Percentiles rank a stretch among this genome's conserved stretches.
phyloP scores from a whole-genome alignment of 768 basidiomycete species.

The Filobasidium wieringae region DNA sequence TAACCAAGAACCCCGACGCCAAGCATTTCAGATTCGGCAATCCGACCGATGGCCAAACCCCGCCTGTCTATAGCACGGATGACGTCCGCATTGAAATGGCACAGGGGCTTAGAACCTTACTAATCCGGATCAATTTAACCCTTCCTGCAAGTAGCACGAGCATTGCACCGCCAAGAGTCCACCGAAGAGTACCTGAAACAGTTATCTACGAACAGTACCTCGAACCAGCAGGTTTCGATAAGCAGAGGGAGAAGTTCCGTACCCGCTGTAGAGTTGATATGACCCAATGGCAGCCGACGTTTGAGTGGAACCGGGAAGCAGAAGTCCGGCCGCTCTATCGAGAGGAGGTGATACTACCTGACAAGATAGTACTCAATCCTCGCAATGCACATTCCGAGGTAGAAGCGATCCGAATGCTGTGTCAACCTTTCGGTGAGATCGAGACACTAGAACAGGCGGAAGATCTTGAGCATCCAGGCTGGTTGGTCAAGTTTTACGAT shows the following conservation, averaged over 20 bases:
- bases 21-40: not conserved
- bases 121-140: too few species aligned
- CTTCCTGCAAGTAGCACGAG: too few species aligned
- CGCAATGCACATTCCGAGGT: not conserved
- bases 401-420: not conserved
- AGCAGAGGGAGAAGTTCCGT: not conserved
- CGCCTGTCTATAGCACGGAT: too few species aligned
- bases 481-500: not conserved
- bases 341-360: not conserved
- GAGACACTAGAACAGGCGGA: not conserved
- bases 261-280: not conserved
- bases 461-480: too few species aligned
- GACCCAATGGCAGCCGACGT: not conserved
- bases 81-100: too few species aligned
- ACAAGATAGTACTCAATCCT: not conserved
- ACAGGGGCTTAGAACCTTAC: too few species aligned
- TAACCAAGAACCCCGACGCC: not conserved
- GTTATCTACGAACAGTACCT: not conserved
- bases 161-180: too few species aligned
- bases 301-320: not conserved
- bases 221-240: not conserved
- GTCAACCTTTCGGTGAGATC: not conserved
- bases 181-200: not conserved
- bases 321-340: not conserved
- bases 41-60: not conserved